A percentile compares a stretch with the other conserved stretches of the same genome.
Evolutionary conservation across 1,284 basidiomycete genomes (phyloP).

Genomic region (Apiotrichum gamsii): DNA sequence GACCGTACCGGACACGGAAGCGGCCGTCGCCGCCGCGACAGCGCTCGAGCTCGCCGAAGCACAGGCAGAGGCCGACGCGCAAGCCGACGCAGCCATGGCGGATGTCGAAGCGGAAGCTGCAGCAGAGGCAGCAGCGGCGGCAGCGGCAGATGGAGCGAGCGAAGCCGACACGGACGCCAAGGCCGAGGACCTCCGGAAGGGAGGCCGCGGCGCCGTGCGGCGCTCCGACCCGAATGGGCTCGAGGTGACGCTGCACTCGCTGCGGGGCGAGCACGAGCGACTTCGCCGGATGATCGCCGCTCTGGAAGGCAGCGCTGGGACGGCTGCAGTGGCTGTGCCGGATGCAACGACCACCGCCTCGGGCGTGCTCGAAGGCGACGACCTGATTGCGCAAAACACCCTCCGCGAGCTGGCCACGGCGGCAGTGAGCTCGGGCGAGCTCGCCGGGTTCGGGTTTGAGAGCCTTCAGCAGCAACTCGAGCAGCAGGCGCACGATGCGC

Average conservation of each 20-base stretch:
- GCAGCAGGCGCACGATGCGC: conserved; percentile 5
- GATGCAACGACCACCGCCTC: background rate
- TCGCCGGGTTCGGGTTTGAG: conserved; percentile 10
- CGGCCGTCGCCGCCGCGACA: background rate
- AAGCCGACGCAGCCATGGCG: background rate
- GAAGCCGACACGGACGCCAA: background rate
- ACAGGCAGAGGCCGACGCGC: background rate
- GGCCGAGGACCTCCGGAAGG: background rate
- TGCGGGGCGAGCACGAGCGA: conserved; percentile 16
- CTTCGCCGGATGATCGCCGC: conserved; percentile 5
- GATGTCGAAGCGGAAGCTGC: background rate
- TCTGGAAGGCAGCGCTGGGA: conserved; percentile 9
- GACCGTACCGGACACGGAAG: too few species aligned
- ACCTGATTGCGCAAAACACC: conserved; percentile 9
- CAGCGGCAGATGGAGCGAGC: background rate
- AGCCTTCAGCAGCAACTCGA: conserved; percentile 14
- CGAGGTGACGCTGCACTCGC: conserved; percentile 6
- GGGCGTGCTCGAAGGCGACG: conserved; percentile 1
- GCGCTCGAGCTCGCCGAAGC: background rate
- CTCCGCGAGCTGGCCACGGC: conserved; percentile 20
- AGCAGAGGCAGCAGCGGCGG: background rate
- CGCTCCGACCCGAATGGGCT: conserved; percentile 1
- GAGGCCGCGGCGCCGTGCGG: background rate
- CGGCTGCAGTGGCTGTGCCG: too few species aligned
- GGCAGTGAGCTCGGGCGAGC: conserved; percentile 5